These are phyloP conservation scores for Gracilaria domingensis DNA, from an alignment of 23 red algal species.

Conservation along the genomic window DNA sequence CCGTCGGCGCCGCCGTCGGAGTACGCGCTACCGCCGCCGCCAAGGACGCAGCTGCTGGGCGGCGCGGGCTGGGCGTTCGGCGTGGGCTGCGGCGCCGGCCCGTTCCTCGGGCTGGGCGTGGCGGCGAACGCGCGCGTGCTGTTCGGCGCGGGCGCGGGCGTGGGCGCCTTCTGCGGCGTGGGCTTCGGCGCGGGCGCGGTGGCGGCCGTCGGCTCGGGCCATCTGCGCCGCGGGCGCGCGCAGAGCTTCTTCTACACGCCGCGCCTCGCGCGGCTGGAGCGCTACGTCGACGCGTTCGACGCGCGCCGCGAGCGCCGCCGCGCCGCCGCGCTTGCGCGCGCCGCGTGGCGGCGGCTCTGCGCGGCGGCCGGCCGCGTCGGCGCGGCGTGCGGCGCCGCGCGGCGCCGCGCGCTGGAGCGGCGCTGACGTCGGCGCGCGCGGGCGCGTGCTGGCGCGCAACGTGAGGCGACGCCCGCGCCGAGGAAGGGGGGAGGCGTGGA, in stretches of 20 bases:
- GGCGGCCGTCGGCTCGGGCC: conserved; percentile 52
- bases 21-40: conserved; percentile 70
- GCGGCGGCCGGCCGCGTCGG: neutral
- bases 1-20: neutral
- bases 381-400: neutral
- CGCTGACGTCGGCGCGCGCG: neutral
- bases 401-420: neutral
- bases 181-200: conserved; percentile 70
- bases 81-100: conserved; percentile 68
- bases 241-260: conserved; percentile 55
- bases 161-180: conserved; percentile 72
- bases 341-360: neutral
- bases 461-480: too few species aligned
- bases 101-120: conserved; percentile 73
- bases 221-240: conserved; percentile 41
- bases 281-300: neutral
- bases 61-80: conserved; percentile 77
- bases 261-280: conserved; percentile 27
- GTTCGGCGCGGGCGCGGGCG: conserved; percentile 67
- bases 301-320: neutral
- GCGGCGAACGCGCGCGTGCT: conserved; percentile 43
- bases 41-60: conserved; percentile 50
- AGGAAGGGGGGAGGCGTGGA: too few species aligned
- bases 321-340: neutral
- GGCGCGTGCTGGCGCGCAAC: too few species aligned